Base-by-base conservation (phyloP, 129 eudicot genomes). In the Saussurea involucrata region DNA sequence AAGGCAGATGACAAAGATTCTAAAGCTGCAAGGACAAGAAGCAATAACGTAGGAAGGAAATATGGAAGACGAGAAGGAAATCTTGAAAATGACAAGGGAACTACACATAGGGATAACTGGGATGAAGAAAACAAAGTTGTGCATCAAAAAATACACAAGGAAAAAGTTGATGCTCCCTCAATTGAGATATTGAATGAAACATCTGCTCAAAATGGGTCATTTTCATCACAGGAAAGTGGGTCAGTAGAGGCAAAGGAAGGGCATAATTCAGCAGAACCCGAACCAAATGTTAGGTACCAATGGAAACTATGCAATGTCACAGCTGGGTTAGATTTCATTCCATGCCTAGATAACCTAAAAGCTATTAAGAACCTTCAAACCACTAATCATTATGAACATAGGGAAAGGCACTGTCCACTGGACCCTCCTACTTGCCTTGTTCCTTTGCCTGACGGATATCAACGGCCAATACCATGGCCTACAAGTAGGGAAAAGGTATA, bases 381-480 rank as follows among this genome's bases (percentile, higher is more conserved):
- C 44, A 92, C 97, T 25, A 92, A 92, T 68, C 97, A 92, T 73
- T 92, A 92, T 73, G 93, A 92, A 78, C 97, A 92, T 77, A 83
- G 97, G 71, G 97, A 92, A 79, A 90, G 97, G 84, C 97, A 92
- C 65, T 92, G 97, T 64, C 97, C 97, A 0, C 85, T 85, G 1
- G 84, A 83, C 40, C 88, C 97, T 4, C 97, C 97, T 31, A 90
- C 93, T 8, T 92, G 97, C 80, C 96, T 92, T 83, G 97, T 92
- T 82, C 90, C 93, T 55, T 77, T 92, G 34, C 97, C 97, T 27
- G 88, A 92, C 73, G 97, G 97, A 71, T 92, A 92, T 71, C 85
- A 83, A 68, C 93, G 84, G 21, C 76, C 97, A 0, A 80, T 92
- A 0, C 83, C 78, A 71, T 92, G 97, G 97, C 97, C 97, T 73